Conservation (phyloP, 768 basidiomycete genomes). For the Kwoniella sp. region DNA sequence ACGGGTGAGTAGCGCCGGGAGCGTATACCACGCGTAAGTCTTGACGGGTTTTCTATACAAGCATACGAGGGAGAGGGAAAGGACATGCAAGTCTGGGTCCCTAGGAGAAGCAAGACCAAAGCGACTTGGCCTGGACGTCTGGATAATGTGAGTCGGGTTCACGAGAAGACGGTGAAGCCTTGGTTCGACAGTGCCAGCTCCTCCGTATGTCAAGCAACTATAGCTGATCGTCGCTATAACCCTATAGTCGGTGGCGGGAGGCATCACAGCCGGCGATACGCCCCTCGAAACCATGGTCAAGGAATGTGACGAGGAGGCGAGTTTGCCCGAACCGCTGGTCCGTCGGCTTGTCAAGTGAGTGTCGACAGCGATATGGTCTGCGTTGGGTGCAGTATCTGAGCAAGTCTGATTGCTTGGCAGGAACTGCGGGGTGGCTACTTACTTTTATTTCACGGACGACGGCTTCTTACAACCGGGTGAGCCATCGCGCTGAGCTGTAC, state of each 20-base stretch:
- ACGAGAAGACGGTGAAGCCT: too few species aligned
- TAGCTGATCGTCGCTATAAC: background rate
- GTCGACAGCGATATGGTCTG: background rate
- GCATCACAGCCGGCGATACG: constrained; percentile 74
- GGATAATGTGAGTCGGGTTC: constrained; percentile 66
- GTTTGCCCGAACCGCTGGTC: constrained; percentile 65
- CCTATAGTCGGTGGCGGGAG: constrained; percentile 61
- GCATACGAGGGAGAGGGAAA: constrained; percentile 46
- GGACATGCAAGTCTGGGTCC: constrained; percentile 72
- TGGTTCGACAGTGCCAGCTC: too few species aligned
- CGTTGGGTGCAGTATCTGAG: background rate
- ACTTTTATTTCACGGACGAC: constrained; percentile 66
- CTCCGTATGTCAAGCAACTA: background rate
- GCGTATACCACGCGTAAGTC: background rate
- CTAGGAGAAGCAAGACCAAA: constrained; percentile 77
- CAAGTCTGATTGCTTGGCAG: constrained; percentile 6
- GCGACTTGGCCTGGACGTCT: constrained; percentile 77
- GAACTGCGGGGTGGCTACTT: constrained; percentile 68
- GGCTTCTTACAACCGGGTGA: constrained; percentile 65
- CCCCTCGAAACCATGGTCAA: constrained; percentile 74
- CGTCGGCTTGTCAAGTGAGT: constrained; percentile 56
- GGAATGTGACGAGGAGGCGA: constrained; percentile 91
- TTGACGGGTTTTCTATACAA: constrained; percentile 5
- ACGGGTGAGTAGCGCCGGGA: constrained; percentile 50
- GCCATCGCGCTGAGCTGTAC: background rate